Percentiles rank a stretch among this genome's conserved stretches.
phyloP scores from a whole-genome alignment of 129 eudicot genomes.

The Helichrysum umbraculigerum region DNA sequence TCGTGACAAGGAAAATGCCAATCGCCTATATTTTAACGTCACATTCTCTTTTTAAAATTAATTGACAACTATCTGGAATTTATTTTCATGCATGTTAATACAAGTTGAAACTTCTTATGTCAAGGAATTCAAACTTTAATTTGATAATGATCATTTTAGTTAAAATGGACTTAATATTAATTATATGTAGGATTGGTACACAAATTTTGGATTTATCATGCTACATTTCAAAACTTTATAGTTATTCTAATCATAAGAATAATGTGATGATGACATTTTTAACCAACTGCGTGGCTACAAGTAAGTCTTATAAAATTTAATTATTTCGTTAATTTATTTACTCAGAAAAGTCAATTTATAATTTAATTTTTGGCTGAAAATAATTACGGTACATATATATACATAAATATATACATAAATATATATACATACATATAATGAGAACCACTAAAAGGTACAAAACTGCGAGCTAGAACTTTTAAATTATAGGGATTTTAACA shows the following conservation, averaged over 20 bases:
- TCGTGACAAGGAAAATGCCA: no score
- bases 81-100: no score
- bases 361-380: constrained; percentile 1
- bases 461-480: no score
- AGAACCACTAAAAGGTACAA: no score
- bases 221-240: constrained; percentile 18
- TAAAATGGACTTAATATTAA: background rate
- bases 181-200: constrained; percentile 10
- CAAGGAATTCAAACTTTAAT: no score
- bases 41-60: no score
- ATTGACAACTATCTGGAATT: no score
- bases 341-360: constrained; percentile 5
- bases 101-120: background rate
- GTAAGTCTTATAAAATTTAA: background rate
- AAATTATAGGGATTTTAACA: no score
- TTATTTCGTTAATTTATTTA: background rate
- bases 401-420: no score
- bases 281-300: constrained; percentile 28
- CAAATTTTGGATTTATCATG: constrained; percentile 30
- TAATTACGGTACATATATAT: background rate
- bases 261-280: constrained; percentile 38
- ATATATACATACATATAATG: no score
- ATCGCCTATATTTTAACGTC: no score
- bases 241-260: constrained; percentile 23
- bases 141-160: no score